Evolutionary conservation across 257 asterid genomes (phyloP).

Genomic region (Datura wrightii): DNA sequence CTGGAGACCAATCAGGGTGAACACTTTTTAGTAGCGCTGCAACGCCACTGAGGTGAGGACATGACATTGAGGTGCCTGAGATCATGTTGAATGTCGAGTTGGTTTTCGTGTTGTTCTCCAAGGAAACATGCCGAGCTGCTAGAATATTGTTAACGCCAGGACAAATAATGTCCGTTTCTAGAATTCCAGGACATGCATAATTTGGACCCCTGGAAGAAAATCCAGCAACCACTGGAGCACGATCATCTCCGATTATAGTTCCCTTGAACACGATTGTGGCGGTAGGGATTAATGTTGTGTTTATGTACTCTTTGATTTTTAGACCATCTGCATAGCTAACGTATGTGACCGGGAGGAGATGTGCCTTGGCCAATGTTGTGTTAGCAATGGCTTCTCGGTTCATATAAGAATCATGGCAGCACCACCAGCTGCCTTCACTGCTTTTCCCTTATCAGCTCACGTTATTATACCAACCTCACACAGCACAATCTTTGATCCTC

Average conservation of each 20-base stretch:
- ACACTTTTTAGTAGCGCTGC: neutral
- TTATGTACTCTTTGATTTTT: too few species aligned
- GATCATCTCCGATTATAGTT: neutral
- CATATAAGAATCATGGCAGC: conserved; percentile 40
- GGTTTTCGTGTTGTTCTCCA: neutral
- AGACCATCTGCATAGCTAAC: neutral
- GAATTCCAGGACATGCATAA: neutral
- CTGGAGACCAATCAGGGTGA: neutral
- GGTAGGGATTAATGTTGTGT: neutral
- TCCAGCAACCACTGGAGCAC: neutral
- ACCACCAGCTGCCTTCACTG: conserved; percentile 48
- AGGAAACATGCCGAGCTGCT: neutral
- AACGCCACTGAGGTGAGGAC: neutral
- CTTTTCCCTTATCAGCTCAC: conserved; percentile 34
- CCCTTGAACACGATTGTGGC: neutral
- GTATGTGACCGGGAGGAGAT: neutral
- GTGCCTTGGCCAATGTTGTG: neutral
- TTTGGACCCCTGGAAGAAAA: neutral
- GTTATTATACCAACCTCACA: conserved; percentile 32
- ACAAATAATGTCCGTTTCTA: neutral
- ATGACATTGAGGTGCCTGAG: conserved; percentile 16
- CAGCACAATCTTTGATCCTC: conserved; percentile 42
- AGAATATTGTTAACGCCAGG: neutral
- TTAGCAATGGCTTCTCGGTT: neutral
- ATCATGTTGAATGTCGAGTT: neutral